Conservation (phyloP, 2,329 filamentous ascomycete genomes). For the Blumeria graminis region DNA sequence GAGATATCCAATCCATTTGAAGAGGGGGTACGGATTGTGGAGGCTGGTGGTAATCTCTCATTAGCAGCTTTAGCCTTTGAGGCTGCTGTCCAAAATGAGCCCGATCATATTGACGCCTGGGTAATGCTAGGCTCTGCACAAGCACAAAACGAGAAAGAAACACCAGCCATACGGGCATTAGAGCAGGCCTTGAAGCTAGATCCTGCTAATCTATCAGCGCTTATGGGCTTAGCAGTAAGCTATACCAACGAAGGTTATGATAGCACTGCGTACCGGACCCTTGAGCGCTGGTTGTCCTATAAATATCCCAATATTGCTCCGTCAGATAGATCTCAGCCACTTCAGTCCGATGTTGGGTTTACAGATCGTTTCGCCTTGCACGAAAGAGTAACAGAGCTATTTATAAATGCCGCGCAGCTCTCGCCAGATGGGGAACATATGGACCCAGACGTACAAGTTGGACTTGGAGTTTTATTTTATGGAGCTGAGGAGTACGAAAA, state of each 20-base stretch:
- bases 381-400: slow-evolving; percentile 69
- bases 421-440: slow-evolving; percentile 83
- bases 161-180: slow-evolving; percentile 77
- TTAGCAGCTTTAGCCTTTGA: slow-evolving; percentile 87
- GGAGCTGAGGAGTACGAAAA: slow-evolving; percentile 96
- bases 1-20: slow-evolving; percentile 67
- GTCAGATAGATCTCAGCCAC: slow-evolving; percentile 30
- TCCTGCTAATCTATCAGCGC: slow-evolving; percentile 59
- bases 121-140: slow-evolving; percentile 76
- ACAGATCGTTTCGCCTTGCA: slow-evolving; percentile 79
- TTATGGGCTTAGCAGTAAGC: slow-evolving; percentile 88
- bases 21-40: slow-evolving; percentile 81
- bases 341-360: slow-evolving; percentile 69
- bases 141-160: slow-evolving; percentile 96
- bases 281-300: slow-evolving; percentile 89
- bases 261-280: slow-evolving; percentile 80
- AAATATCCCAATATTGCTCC: slow-evolving; percentile 75
- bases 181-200: slow-evolving; percentile 80
- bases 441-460: slow-evolving; percentile 96
- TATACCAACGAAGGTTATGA: slow-evolving; percentile 99
- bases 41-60: slow-evolving; percentile 79
- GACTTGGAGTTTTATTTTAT: slow-evolving; percentile 90
- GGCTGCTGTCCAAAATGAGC: slow-evolving; percentile 75
- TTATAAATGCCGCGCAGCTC: slow-evolving; percentile 78
- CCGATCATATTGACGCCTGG: slow-evolving; percentile 79